Evolutionary conservation across 257 asterid genomes (phyloP), one percentile per base, ranked within the genome.

Genomic region (Cordia subcordata): DNA sequence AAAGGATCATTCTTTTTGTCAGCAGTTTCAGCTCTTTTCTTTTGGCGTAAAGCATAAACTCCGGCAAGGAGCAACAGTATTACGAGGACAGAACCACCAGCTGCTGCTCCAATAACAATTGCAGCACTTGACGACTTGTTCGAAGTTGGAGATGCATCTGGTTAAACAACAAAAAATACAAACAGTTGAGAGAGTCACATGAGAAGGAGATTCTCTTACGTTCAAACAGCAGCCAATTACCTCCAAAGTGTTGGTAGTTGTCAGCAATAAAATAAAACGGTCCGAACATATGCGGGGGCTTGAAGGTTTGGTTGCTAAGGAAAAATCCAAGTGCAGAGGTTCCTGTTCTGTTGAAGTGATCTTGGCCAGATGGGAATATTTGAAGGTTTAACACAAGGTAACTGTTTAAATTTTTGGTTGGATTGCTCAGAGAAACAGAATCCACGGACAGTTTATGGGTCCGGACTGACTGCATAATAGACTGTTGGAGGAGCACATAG

Each of bases 231-330:
- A 16, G 17, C 33, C 1, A 42, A 15, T 67, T 79, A 86, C 94
- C 93, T 39, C 67, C 38, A 51, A 82, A 76, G 82, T 76, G 67
- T 20, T 55, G 69, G 64, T 88, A 92, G 15, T 0, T 27, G 53
- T 63, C 63, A 37, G 61, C 93, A 8, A 1, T 39, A 73, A 79
- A 92, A 69, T 42, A 61, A 68, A 61, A 88, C 27, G 99, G 96
- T 64, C 99, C 99, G 66, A 88, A 92, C 0, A 4, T 56, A 0
- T 1, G 13, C 4, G 94, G 93, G 0, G 96, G 95, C 81, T 86
- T 84, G 82, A 84, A 85, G 22, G 87, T 84, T 45, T 82, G 99
- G 66, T 81, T 84, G 77, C 90, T 92, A 8, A 92, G 79, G 44
- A 62, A 68, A 63, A 81, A 80, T 8, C 79, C 99, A 5, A 92